Conservation (phyloP, 352 stramenopile genomes). For the Phytophthora idaei region DNA sequence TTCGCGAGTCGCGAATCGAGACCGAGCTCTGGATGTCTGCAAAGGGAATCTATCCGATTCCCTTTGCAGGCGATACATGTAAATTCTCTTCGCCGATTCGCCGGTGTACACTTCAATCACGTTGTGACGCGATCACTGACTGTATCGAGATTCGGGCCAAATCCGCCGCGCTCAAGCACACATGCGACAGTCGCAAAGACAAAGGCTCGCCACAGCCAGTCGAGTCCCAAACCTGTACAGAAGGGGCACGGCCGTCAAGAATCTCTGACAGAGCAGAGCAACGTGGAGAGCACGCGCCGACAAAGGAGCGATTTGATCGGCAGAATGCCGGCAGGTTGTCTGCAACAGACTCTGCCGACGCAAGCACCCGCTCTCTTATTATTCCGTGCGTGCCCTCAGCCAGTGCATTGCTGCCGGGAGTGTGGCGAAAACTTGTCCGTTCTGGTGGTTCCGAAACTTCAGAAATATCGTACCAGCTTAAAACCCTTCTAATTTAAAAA, state of each 20-base stretch:
- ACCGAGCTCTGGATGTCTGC: slow-evolving; percentile 11
- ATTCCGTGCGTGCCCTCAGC: slow-evolving; percentile 10
- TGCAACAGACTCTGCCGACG: background rate
- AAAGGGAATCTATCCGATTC: slow-evolving; percentile 1
- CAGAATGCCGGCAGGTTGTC: slow-evolving; percentile 6
- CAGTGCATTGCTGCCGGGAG: slow-evolving; percentile 12
- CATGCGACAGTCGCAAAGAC: slow-evolving; percentile 38
- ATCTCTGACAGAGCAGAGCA: background rate
- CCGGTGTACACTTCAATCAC: too few relatives aligned
- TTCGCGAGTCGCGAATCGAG: background rate
- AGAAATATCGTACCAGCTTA: background rate
- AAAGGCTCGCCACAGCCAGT: slow-evolving; percentile 9
- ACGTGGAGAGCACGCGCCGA: background rate
- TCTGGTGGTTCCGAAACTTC: background rate
- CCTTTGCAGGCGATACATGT: background rate
- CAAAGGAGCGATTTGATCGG: background rate
- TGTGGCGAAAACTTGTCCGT: background rate
- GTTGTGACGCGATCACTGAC: slow-evolving; percentile 2
- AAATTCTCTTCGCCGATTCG: too few relatives aligned
- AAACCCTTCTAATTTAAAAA: too few relatives aligned
- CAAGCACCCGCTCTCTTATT: slow-evolving; percentile 5
- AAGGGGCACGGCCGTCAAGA: slow-evolving; percentile 8
- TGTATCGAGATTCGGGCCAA: slow-evolving; percentile 10
- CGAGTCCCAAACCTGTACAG: background rate
- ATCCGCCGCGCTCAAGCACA: slow-evolving; percentile 8